Evolutionary conservation across 768 basidiomycete species (phyloP), one percentile per base, ranked within the genome.

Genomic region (Trametes villosa): DNA sequence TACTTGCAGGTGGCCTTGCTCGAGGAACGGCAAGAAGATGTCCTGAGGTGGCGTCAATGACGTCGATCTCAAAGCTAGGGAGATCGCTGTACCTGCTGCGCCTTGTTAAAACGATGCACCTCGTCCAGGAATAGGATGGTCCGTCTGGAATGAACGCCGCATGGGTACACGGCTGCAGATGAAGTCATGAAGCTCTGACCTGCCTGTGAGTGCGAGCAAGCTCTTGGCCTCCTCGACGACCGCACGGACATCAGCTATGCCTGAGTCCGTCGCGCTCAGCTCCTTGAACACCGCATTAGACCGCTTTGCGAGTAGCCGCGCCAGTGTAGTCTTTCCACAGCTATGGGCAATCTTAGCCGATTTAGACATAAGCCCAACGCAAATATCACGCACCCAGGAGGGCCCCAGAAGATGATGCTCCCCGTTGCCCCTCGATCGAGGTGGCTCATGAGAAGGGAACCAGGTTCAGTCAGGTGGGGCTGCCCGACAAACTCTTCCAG

Each of bases 71-170:
- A 30, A 38, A 18, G 18, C 13, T 18, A 36, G 20, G 29, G 9
- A 29, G 2, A 4, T 46, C 4, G 20, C 8, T 53, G 67, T 57
- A 86, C 87, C 73, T 91, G 89, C 61, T 89, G 87, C 9, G 83
- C 75, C 66, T 84, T 87, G 69, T 84, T 89, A 68, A 90, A 91
- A 0, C 90, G 84, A 74, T 93, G 92, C 15, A 94, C 86, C 72
- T 94, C 92, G 66, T 95, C 93, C 56, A 94, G 72, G 72, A 94
- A 94, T 15, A 94, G 68, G 27, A 91, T 76, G 0, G 92, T 94
- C 63, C 81, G 81, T 66, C 89, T 91, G 60, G 4, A 30, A 9
- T 9, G 7, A 17, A 30, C n/a, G 18, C 53, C 3, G 22, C 50
- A 38, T 33, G n/a, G 11, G 22, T 13, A 2, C 22, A 3, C 17